These are phyloP conservation scores for Gamarada debralockiae DNA, from an alignment of 495 filamentous ascomycete species.

Conservation along the genomic window DNA sequence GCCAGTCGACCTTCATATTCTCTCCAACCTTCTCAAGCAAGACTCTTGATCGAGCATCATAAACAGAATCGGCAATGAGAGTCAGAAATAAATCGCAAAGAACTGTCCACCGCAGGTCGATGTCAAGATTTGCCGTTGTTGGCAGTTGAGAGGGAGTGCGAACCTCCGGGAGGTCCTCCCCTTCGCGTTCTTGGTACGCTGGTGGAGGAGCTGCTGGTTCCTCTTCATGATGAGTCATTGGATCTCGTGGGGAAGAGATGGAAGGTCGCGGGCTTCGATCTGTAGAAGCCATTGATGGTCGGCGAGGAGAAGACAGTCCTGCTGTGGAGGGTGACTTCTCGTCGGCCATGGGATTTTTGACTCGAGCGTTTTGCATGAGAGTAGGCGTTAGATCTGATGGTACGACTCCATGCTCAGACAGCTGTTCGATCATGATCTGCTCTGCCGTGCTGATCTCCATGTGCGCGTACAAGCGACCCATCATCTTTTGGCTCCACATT, in stretches of 20 bases:
- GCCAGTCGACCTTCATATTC: slow-evolving; percentile 77
- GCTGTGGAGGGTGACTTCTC: slow-evolving; percentile 26
- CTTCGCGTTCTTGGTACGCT: slow-evolving; percentile 65
- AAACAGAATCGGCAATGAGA: slow-evolving; percentile 89
- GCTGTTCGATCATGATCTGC: slow-evolving; percentile 98
- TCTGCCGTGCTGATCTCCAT: slow-evolving; percentile 92
- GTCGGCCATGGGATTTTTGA: slow-evolving; percentile 83
- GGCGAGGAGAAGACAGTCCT: slow-evolving; percentile 6
- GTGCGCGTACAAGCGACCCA: slow-evolving; percentile 87
- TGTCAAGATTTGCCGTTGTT: slow-evolving; percentile 78
- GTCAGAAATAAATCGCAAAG: slow-evolving; percentile 95
- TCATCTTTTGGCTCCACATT: slow-evolving; percentile 98
- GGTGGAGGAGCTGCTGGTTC: slow-evolving; percentile 54
- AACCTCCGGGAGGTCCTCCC: slow-evolving; percentile 70
- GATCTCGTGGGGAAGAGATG: slow-evolving; percentile 24
- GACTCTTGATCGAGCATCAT: slow-evolving; percentile 84
- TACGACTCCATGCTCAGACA: slow-evolving; percentile 85
- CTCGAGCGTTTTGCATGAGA: slow-evolving; percentile 88
- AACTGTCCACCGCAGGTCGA: slow-evolving; percentile 96
- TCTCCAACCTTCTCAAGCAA: slow-evolving; percentile 81
- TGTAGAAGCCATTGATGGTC: slow-evolving; percentile 10
- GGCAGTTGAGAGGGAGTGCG: slow-evolving; percentile 78
- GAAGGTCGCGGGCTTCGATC: slow-evolving; percentile 11
- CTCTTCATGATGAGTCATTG: slow-evolving; percentile 30
- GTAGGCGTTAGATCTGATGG: slow-evolving; percentile 77